Evolutionary conservation across 2,329 filamentous ascomycete genomes (phyloP).

Genomic region (Talaromyces sp.): DNA sequence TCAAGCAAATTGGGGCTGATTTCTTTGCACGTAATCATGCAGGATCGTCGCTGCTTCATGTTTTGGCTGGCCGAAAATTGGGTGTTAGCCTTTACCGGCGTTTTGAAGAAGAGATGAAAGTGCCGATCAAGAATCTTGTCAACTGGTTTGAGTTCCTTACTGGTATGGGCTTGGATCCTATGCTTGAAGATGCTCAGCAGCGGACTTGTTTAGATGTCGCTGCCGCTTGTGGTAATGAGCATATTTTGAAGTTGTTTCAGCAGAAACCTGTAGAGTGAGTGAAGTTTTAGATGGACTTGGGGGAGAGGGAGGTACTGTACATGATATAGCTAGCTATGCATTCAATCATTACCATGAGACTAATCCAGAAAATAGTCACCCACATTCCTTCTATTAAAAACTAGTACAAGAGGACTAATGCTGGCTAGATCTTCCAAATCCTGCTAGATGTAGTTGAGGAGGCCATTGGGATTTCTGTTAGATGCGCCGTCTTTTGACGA

Average conservation of each 20-base stretch:
- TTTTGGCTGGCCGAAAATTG: not conserved
- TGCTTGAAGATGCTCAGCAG: constrained; percentile 18
- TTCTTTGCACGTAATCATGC: not conserved
- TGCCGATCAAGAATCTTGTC: not conserved
- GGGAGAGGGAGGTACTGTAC: no score
- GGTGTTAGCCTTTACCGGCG: not conserved
- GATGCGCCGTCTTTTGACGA: no score
- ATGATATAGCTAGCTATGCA: no score
- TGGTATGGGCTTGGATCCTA: constrained; percentile 17
- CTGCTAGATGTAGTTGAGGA: no score
- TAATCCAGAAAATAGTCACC: no score
- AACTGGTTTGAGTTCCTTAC: constrained; percentile 15
- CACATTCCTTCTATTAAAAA: no score
- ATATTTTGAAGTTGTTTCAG: constrained; percentile 17
- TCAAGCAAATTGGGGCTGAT: not conserved
- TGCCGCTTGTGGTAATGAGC: constrained; percentile 16
- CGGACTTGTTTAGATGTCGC: constrained; percentile 18
- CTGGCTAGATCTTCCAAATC: no score
- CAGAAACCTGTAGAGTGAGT: constrained; percentile 16
- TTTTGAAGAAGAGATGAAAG: not conserved
- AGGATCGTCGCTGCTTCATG: constrained; percentile 5
- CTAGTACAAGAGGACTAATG: no score
- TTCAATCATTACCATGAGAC: no score
- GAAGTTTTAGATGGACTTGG: not conserved
- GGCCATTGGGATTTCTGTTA: no score